These are phyloP conservation scores for Trichophyton schoenleinii DNA, from an alignment of 2,329 filamentous ascomycete genomes.

Conservation along the genomic window DNA sequence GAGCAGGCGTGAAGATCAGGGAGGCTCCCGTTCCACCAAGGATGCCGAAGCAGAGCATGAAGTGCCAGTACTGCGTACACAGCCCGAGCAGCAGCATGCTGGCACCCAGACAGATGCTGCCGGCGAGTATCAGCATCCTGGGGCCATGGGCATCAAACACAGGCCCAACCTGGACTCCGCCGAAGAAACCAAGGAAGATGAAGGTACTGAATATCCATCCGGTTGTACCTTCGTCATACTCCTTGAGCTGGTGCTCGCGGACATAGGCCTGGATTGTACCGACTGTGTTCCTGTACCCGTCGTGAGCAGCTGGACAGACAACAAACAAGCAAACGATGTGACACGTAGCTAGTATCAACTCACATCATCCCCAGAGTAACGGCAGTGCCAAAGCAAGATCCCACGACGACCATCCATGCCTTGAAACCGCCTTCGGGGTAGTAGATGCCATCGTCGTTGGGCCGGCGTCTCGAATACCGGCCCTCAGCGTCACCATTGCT, in stretches of 20 bases:
- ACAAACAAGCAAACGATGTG: too few species aligned
- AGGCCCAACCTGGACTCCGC: constrained; percentile 24
- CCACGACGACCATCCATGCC: constrained; percentile 35
- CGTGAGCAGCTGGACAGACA: not conserved
- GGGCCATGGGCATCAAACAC: constrained; percentile 29
- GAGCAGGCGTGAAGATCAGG: constrained; percentile 21
- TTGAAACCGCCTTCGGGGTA: constrained; percentile 32
- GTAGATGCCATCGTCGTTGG: not conserved
- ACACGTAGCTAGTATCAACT: not conserved
- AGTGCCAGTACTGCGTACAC: constrained; percentile 26
- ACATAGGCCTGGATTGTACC: constrained; percentile 31
- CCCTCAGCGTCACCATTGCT: not conserved
- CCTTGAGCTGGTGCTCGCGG: constrained; percentile 24
- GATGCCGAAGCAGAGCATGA: constrained; percentile 26
- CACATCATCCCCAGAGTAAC: constrained; percentile 29
- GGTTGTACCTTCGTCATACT: constrained; percentile 18
- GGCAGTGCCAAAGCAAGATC: constrained; percentile 31
- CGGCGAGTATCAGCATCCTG: constrained; percentile 20
- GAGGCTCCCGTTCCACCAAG: constrained; percentile 24
- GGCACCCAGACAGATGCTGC: constrained; percentile 20
- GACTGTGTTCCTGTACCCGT: constrained; percentile 21
- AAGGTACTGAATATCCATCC: constrained; percentile 34
- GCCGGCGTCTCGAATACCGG: not conserved
- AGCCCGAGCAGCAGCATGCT: constrained; percentile 22
- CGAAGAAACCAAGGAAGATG: constrained; percentile 29